Conservation (phyloP, 73 alveolate species). For the Symbiodinium pilosum region DNA sequence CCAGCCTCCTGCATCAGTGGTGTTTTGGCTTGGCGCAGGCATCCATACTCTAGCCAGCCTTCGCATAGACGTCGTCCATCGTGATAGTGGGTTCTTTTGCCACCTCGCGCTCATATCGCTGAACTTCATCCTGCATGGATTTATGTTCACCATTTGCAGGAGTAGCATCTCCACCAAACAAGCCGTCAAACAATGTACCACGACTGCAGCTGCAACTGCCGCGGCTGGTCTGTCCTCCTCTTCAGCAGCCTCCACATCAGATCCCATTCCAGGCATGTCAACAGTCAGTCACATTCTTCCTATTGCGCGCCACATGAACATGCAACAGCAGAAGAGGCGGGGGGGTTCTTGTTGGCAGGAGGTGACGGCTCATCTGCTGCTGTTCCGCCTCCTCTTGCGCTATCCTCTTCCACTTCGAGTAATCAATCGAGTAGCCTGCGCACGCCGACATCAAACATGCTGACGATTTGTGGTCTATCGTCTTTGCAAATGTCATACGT, state of each 20-base stretch:
- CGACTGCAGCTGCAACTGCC: background rate
- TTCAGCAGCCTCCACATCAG: background rate
- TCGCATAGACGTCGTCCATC: constrained; percentile 65
- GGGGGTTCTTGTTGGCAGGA: background rate
- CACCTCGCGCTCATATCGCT: constrained; percentile 44
- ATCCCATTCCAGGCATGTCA: background rate
- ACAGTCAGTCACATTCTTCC: background rate
- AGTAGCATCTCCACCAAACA: background rate
- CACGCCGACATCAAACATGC: background rate
- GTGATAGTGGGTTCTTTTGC: constrained; percentile 65
- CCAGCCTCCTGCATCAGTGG: background rate
- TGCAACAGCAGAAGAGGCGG: background rate
- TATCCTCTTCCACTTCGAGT: constrained; percentile 71
- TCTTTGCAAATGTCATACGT: too few relatives aligned
- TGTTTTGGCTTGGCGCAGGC: background rate
- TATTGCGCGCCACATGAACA: background rate
- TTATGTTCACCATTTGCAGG: background rate
- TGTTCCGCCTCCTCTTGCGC: background rate
- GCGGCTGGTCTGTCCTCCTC: background rate
- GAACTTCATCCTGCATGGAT: constrained; percentile 52
- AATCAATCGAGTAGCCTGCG: constrained; percentile 36
- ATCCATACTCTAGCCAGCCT: background rate
- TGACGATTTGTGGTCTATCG: too few relatives aligned
- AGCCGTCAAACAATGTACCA: too few relatives aligned
- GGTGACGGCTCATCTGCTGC: background rate